A percentile compares a stretch with the other conserved stretches of the same genome.
These are phyloP conservation scores for Leccinum incarnatum DNA, from an alignment of 768 basidiomycete genomes.

Conservation along the genomic window DNA sequence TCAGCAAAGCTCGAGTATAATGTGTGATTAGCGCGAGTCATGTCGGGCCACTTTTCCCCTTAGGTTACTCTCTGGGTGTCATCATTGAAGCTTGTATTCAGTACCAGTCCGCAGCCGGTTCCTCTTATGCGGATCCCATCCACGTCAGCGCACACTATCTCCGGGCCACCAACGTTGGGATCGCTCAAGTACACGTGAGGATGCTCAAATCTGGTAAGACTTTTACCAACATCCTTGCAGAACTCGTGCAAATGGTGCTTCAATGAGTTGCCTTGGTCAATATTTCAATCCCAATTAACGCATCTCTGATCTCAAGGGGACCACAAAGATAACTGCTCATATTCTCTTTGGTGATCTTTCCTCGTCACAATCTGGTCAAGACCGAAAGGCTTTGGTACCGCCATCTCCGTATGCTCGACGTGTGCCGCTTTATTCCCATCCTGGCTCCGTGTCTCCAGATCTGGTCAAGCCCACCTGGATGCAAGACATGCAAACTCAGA, in stretches of 20 bases:
- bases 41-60: neutral
- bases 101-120: slow-evolving; percentile 39
- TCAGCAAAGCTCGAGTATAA: neutral
- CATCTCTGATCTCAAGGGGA: slow-evolving; percentile 33
- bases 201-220: slow-evolving; percentile 47
- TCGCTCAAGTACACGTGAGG: slow-evolving; percentile 48
- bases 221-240: slow-evolving; percentile 58
- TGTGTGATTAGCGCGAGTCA: neutral
- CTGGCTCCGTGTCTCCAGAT: slow-evolving; percentile 36
- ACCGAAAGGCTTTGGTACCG: slow-evolving; percentile 35
- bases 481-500: slow-evolving; percentile 34
- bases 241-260: slow-evolving; percentile 54
- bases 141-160: slow-evolving; percentile 62
- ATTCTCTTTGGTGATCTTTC: slow-evolving; percentile 53
- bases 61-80: slow-evolving; percentile 60
- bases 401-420: slow-evolving; percentile 59
- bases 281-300: neutral
- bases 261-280: neutral
- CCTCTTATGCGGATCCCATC: slow-evolving; percentile 52
- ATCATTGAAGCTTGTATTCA: slow-evolving; percentile 53
- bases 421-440: slow-evolving; percentile 55
- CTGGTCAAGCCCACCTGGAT: slow-evolving; percentile 32
- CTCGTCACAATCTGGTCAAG: slow-evolving; percentile 23
- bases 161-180: slow-evolving; percentile 38
- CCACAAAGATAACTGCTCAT: slow-evolving; percentile 49